Conservation (phyloP, 306 rosid genomes). For the Gillenia trifoliata region DNA sequence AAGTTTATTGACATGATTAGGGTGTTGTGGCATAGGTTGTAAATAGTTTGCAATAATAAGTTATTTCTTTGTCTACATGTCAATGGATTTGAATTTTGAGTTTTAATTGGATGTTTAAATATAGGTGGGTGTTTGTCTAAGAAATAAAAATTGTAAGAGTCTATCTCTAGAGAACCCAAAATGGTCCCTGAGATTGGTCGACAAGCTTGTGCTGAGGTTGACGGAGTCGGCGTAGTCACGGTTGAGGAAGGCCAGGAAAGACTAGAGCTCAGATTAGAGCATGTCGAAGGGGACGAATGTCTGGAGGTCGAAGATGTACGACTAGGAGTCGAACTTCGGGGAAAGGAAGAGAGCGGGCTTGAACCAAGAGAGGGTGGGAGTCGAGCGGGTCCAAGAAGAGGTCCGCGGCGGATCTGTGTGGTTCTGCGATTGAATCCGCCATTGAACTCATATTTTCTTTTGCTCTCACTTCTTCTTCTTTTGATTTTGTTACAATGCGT, state of each 20-base stretch:
- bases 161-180: too few relatives aligned
- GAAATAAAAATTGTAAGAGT: too few relatives aligned
- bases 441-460: conserved; percentile 26
- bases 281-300: conserved; percentile 96
- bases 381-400: conserved; percentile 84
- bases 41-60: too few relatives aligned
- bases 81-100: too few relatives aligned
- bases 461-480: background rate
- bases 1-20: too few relatives aligned
- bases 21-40: too few relatives aligned
- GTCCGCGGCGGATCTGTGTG: conserved; percentile 80
- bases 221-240: conserved; percentile 94
- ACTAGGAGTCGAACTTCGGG: conserved; percentile 71
- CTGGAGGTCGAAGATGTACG: conserved; percentile 84
- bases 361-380: conserved; percentile 88
- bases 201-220: conserved; percentile 88
- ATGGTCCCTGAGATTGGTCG: too few relatives aligned
- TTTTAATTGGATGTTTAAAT: too few relatives aligned
- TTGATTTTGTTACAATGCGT: background rate
- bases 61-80: too few relatives aligned
- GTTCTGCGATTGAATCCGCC: conserved; percentile 76
- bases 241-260: conserved; percentile 77
- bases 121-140: too few relatives aligned
- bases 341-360: conserved; percentile 83
- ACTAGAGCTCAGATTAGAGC: conserved; percentile 80